Evolutionary conservation across 2,329 filamentous ascomycete species (phyloP), one percentile per base, ranked within the genome.

Genomic region (Microcyclospora pomicola): DNA sequence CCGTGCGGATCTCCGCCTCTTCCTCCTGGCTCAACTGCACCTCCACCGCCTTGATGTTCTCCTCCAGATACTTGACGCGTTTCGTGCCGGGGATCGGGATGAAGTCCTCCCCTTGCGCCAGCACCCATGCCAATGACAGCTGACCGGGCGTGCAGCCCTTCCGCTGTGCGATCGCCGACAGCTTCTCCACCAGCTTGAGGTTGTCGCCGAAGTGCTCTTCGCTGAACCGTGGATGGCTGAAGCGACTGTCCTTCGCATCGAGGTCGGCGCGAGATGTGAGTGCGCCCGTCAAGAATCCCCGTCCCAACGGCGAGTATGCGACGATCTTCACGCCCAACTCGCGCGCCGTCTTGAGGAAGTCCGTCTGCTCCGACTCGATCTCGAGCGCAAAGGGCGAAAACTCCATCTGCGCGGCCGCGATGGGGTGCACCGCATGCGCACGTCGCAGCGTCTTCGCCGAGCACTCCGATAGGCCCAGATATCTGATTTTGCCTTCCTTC

Each of bases 361-460:
- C 45, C 2, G 56, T 60, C 37, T 41, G 58, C 42, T 46, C 46
- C 0, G 52, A 53, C 42, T 74, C 70, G 32, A 73, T 70, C 31
- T 71, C 67, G 6, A 62, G 52, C 1, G 58, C 58, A 46, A 71
- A 72, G 1, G 65, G 61, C 2, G 60, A 66, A 52, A 69, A 73
- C 46, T 73, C 71, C 34, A 71, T 60, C 54, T 75, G 69, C n/a
- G 69, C 64, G 7, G 65, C 66, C 4, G 63, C 55, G 37, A 76
- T 67, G 5, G 62, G 68, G 40, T 66, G 61, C 3, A 74, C 56
- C 11, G 57, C 59, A 49, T 56, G 50, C 4, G 72, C 72, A 13
- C 70, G 62, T 5, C 65, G 63, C 28, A 75, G 60, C 0, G 69
- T 68, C 6, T 57, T 53, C 4, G 67, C 63, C 16, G 61, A 64